Base-by-base conservation (phyloP, 306 rosid species). In the Vigna reflexopilosa region DNA sequence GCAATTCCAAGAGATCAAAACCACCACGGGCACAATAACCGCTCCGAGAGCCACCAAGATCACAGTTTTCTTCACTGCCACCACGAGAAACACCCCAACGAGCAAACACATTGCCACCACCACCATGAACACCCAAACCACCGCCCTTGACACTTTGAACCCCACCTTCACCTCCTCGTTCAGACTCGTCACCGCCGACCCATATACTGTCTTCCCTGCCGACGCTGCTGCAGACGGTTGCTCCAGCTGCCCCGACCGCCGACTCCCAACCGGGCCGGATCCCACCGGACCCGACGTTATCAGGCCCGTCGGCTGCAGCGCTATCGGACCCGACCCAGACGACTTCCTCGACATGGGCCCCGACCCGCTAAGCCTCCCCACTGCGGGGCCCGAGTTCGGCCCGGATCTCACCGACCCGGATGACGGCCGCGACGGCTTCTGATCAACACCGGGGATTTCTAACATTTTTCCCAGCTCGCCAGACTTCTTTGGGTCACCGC, bases 381-480 rank as follows among this genome's bases (percentile, higher is more conserved):
- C 81, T 0, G 83, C 7, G 2, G 85, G 92, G 9, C 96, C 97
- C 20, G 97, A 89, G 45, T 87, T 91, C 7, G 99, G 87, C 1
- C 94, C 93, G 87, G 99, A 93, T 93, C 99, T 97, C 74, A 80
- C 77, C 13, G 89, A 80, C 30, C 94, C 98, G 61, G 97, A 84
- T n/a, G 97, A 83, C 4, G 89, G 81, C 2, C 93, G 91, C 20
- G 91, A 74, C 42, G 85, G 80, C 72, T 90, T 91, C 0, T 65
- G 30, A 54, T 87, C 92, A 0, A 73, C 22, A 16, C 73, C 79
- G 0, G 91, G 96, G 55, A 95, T 89, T 47, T 93, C 98, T 52
- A 95, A 87, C 99, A 95, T 95, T 86, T 88, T 95, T 0, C 85
- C 98, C 0, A 95, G 97, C 76, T 95, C 99, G 0, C 98, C 99